These are phyloP conservation scores for Lignosus rhinocerotis DNA, from an alignment of 1,284 basidiomycete genomes.

Conservation along the genomic window DNA sequence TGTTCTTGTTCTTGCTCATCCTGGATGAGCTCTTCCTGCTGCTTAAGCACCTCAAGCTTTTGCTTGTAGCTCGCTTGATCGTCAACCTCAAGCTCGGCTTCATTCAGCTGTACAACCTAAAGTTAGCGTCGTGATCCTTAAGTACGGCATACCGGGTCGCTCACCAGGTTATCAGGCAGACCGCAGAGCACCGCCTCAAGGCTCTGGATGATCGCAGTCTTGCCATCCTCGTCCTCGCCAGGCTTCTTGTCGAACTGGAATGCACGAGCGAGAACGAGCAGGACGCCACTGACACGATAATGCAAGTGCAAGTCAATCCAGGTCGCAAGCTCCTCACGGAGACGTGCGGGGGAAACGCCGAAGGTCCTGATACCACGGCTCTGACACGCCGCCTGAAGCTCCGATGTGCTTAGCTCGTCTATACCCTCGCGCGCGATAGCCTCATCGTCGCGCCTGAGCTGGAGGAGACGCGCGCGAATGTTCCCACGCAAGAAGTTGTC, in stretches of 20 bases:
- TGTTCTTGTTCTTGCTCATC: constrained; percentile 98
- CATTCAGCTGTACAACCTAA: constrained; percentile 69
- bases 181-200: constrained; percentile 91
- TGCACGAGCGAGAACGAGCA: constrained; percentile 90
- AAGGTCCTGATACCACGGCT: constrained; percentile 91
- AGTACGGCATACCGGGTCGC: constrained; percentile 29
- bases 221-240: constrained; percentile 76
- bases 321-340: constrained; percentile 87
- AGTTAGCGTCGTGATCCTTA: constrained; percentile 7
- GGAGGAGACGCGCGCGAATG: constrained; percentile 83
- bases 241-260: constrained; percentile 89
- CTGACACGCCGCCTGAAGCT: constrained; percentile 92
- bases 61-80: constrained; percentile 97
- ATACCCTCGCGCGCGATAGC: constrained; percentile 90
- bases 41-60: constrained; percentile 95
- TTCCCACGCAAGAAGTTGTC: constrained; percentile 98
- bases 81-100: constrained; percentile 95
- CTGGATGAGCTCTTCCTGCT: constrained; percentile 99
- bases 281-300: constrained; percentile 88
- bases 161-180: constrained; percentile 91
- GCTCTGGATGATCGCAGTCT: constrained; percentile 73
- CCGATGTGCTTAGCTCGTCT: constrained; percentile 86
- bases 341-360: constrained; percentile 79
- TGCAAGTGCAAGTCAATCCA: constrained; percentile 96
- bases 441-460: constrained; percentile 91